A percentile compares a stretch with the other conserved stretches of the same genome.
phyloP scores from a whole-genome alignment of 176 grass and related monocot species.

The Eleusine coracana region DNA sequence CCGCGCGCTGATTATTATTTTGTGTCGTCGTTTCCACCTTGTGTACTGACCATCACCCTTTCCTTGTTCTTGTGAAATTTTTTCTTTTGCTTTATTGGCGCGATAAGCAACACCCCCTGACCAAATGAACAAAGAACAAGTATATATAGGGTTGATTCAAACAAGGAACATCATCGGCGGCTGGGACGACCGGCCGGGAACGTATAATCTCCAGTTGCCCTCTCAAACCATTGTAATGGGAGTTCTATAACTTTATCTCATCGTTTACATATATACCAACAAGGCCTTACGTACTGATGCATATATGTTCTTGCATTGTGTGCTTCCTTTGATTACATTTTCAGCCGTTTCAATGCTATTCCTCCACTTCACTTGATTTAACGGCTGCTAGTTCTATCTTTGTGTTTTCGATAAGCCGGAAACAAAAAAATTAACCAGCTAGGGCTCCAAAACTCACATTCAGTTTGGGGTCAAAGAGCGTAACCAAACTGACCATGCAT shows the following conservation, averaged over 20 bases:
- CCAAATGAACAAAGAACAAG: background rate
- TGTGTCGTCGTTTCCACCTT: too few relatives aligned
- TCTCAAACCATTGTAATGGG: constrained; percentile 52
- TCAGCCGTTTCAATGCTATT: background rate
- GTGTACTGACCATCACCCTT: background rate
- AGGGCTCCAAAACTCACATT: too few relatives aligned
- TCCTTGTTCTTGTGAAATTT: background rate
- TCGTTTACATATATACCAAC: constrained; percentile 9
- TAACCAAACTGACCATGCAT: too few relatives aligned
- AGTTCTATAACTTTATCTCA: constrained; percentile 28
- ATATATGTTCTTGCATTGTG: background rate
- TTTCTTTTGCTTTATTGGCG: background rate
- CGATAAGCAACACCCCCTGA: too few relatives aligned
- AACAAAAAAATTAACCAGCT: too few relatives aligned
- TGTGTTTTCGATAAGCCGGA: background rate
- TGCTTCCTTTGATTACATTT: background rate
- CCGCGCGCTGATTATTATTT: constrained; percentile 1
- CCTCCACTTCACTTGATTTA: background rate
- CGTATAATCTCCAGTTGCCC: constrained; percentile 36
- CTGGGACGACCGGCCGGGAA: too few relatives aligned
- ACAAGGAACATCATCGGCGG: too few relatives aligned
- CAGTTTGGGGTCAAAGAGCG: too few relatives aligned
- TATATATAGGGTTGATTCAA: too few relatives aligned
- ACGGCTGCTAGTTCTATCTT: background rate
- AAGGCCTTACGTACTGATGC: background rate